phyloP scores from a whole-genome alignment of 2,329 filamentous ascomycete species.

The Colletotrichum sp. region DNA sequence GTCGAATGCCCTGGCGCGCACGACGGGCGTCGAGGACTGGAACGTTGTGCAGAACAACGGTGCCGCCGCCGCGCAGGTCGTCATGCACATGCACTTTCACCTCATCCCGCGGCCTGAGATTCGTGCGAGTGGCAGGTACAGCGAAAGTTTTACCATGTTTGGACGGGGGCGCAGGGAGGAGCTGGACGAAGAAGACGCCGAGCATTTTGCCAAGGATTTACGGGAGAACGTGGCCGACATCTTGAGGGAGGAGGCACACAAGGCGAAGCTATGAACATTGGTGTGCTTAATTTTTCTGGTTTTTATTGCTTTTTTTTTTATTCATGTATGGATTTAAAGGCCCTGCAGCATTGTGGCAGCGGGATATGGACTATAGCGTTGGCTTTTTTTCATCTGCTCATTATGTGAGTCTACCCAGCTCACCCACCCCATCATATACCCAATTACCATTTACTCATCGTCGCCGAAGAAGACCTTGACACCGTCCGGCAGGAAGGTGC shows the following conservation, averaged over 20 bases:
- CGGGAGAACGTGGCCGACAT: slow-evolving; percentile 55
- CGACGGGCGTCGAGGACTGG: slow-evolving; percentile 81
- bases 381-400: slow-evolving; percentile 7
- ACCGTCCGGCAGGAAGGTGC: slow-evolving; percentile 67
- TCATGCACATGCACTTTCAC: slow-evolving; percentile 94
- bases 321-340: slow-evolving; percentile 11
- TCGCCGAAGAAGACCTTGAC: slow-evolving; percentile 84
- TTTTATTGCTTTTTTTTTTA: neutral
- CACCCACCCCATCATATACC: neutral
- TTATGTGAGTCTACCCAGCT: slow-evolving; percentile 3
- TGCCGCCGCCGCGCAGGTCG: slow-evolving; percentile 86
- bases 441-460: slow-evolving; percentile 64
- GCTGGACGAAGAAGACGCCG: slow-evolving; percentile 77
- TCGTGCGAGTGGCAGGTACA: slow-evolving; percentile 54
- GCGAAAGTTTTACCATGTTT: slow-evolving; percentile 83
- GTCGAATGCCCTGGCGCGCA: slow-evolving; percentile 71
- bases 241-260: slow-evolving; percentile 33
- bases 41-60: slow-evolving; percentile 98
- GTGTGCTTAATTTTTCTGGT: neutral
- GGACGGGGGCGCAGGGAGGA: slow-evolving; percentile 75
- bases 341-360: neutral
- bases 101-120: slow-evolving; percentile 84
- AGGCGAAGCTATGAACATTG: slow-evolving; percentile 41
- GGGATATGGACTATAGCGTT: neutral
- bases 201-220: slow-evolving; percentile 60